Evolutionary conservation across 1,284 basidiomycete species (phyloP), one percentile per base, ranked within the genome.

Genomic region (Malassezia sympodialis): DNA sequence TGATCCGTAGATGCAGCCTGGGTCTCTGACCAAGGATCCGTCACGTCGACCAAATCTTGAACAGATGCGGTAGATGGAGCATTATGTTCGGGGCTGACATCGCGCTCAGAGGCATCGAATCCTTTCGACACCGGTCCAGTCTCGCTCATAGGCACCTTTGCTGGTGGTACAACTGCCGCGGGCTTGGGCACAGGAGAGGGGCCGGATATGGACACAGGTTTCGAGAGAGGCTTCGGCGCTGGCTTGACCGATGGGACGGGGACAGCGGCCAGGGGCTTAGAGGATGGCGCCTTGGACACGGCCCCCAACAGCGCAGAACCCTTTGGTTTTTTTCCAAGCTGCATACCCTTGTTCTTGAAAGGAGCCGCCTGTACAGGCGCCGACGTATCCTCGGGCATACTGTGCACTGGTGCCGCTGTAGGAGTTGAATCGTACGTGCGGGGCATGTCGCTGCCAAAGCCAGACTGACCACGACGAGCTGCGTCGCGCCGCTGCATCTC

Each of bases 331-430:
- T 93, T 94, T 32, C 91, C 91, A n/a, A 98, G 81, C 75, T 96
- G 96, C 93, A 98, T 96, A 28, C 93, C 91, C 30, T 85, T 83
- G 49, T 86, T 84, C 79, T 94, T 96, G 84, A 98, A 96, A 1
- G 87, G 83, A 81, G 84, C 67, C 79, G 73, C 59, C 11, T 42
- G 30, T 7, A 49, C 26, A 15, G 32, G 17, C 12, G 58, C 54
- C 7, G 64, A 62, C 57, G 60, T 57, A 2, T 40, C n/a, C 11
- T 57, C 44, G 6, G 41, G 43, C 42, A 57, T 40, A 5, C 35
- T 23, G 12, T 57, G 49, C 19, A 72, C 66, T 12, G 69, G 66
- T 15, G 69, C 66, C 28, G 59, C 48, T 23, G 60, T 57, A 6
- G 63, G 61, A 35, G 66, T 59, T 24, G 63, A 57, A 15, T 71